Conservation (phyloP, 2,329 filamentous ascomycete species). For the Hortaea sp. region DNA sequence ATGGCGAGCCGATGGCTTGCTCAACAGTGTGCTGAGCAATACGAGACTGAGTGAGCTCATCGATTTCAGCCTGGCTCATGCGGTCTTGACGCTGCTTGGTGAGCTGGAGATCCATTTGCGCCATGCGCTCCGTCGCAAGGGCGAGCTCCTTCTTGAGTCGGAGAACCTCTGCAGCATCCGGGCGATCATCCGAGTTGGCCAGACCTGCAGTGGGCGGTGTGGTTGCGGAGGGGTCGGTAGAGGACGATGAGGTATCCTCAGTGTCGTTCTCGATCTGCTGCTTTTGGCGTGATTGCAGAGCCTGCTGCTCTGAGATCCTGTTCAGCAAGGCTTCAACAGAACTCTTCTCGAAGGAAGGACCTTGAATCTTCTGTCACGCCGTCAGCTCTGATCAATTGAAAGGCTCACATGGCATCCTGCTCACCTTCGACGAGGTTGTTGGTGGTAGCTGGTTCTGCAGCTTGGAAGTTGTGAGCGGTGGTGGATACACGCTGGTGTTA, state of each 20-base stretch:
- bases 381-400: neutral
- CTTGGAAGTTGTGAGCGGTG: conserved; percentile 28
- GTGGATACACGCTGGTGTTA: conserved; percentile 8
- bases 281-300: conserved; percentile 29
- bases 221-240: conserved; percentile 21
- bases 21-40: conserved; percentile 51
- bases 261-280: conserved; percentile 34
- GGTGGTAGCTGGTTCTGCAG: conserved; percentile 22
- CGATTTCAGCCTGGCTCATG: conserved; percentile 26
- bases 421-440: conserved; percentile 4
- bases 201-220: conserved; percentile 15
- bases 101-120: conserved; percentile 61
- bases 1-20: conserved; percentile 30
- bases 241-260: conserved; percentile 23
- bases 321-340: conserved; percentile 62
- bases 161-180: conserved; percentile 50
- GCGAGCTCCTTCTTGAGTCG: conserved; percentile 63
- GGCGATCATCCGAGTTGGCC: conserved; percentile 11
- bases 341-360: conserved; percentile 3
- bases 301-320: conserved; percentile 62
- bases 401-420: neutral
- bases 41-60: conserved; percentile 44
- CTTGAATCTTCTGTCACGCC: conserved; percentile 4
- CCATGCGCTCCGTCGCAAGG: conserved; percentile 59
- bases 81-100: conserved; percentile 1